Evolutionary conservation across 805 yeast species (phyloP).

Genomic region (Schwanniomyces vanrijiae): DNA sequence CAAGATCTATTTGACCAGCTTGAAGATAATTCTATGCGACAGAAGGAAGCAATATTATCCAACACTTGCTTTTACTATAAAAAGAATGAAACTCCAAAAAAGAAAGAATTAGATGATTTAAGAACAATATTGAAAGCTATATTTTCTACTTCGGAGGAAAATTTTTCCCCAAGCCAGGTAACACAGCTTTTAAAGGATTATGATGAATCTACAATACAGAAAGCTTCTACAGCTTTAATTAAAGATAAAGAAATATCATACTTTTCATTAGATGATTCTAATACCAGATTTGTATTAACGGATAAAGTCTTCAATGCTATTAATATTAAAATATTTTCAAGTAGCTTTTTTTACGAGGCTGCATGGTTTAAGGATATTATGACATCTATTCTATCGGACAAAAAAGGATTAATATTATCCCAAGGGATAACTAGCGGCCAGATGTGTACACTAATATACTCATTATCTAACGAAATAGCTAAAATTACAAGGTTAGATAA

Average conservation of each 20-base stretch:
- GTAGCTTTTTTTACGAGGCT: slow-evolving; percentile 45
- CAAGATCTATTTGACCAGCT: slow-evolving; percentile 40
- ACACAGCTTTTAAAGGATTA: slow-evolving; percentile 44
- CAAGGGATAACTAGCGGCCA: slow-evolving; percentile 61
- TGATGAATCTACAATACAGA: slow-evolving; percentile 47
- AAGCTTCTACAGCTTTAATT: slow-evolving; percentile 52
- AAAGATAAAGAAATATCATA: slow-evolving; percentile 56
- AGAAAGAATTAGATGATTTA: slow-evolving; percentile 29
- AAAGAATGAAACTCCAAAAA: slow-evolving; percentile 9
- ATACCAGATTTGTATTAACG: slow-evolving; percentile 54
- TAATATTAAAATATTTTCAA: slow-evolving; percentile 35
- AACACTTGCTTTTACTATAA: slow-evolving; percentile 45
- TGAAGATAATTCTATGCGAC: slow-evolving; percentile 66
- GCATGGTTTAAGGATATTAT: slow-evolving; percentile 45
- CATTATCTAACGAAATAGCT: slow-evolving; percentile 44
- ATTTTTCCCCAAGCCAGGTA: slow-evolving; percentile 48
- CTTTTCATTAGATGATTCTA: slow-evolving; percentile 34
- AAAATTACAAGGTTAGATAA: slow-evolving; percentile 56
- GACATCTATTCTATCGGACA: slow-evolving; percentile 36
- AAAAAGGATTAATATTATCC: slow-evolving; percentile 56
- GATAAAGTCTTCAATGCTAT: slow-evolving; percentile 49
- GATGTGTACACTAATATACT: slow-evolving; percentile 60
- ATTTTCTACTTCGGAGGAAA: slow-evolving; percentile 52
- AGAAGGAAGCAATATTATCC: slow-evolving; percentile 58
- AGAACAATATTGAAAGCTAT: slow-evolving; percentile 52